A percentile compares a stretch with the other conserved stretches of the same genome.
Conservation (phyloP, 192 early-diverging fungal genomes). For the Neocallimastix lanati region DNA sequence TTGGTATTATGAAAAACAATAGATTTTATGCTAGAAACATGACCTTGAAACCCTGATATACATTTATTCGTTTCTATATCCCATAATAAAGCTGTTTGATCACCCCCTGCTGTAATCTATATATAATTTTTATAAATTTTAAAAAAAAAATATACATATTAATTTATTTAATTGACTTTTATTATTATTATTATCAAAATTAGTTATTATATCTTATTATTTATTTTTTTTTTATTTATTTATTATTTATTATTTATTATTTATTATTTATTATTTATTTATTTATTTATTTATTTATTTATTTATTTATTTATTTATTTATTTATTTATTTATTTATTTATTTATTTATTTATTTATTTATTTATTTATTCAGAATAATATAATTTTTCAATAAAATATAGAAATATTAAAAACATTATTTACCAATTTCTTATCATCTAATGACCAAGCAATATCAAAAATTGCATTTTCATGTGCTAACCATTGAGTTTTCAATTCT, state of each 20-base stretch:
- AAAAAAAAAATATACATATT: too few species aligned
- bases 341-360: too few species aligned
- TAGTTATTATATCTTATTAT: too few species aligned
- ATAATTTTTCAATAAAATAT: too few species aligned
- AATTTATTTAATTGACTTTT: too few species aligned
- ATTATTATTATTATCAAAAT: too few species aligned
- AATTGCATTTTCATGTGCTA: constrained; percentile 59
- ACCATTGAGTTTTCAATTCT: constrained; percentile 16
- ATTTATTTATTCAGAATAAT: too few species aligned
- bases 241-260: too few species aligned
- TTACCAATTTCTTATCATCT: constrained; percentile 45
- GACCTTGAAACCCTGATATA: constrained; percentile 37
- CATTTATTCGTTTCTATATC: constrained; percentile 44
- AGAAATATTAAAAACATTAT: not conserved
- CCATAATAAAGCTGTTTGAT: constrained; percentile 52
- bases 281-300: not conserved
- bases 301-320: not conserved
- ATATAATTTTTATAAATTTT: too few species aligned
- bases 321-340: not conserved
- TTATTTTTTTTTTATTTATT: too few species aligned
- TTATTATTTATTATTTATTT: too few species aligned
- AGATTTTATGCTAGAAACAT: constrained; percentile 49
- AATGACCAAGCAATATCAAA: constrained; percentile 63
- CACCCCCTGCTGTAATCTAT: constrained; percentile 54
- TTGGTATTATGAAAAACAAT: constrained; percentile 36